A percentile compares a stretch with the other conserved stretches of the same genome.
phyloP scores from a whole-genome alignment of 1,284 basidiomycete species.

The Leccinum pachyderme region DNA sequence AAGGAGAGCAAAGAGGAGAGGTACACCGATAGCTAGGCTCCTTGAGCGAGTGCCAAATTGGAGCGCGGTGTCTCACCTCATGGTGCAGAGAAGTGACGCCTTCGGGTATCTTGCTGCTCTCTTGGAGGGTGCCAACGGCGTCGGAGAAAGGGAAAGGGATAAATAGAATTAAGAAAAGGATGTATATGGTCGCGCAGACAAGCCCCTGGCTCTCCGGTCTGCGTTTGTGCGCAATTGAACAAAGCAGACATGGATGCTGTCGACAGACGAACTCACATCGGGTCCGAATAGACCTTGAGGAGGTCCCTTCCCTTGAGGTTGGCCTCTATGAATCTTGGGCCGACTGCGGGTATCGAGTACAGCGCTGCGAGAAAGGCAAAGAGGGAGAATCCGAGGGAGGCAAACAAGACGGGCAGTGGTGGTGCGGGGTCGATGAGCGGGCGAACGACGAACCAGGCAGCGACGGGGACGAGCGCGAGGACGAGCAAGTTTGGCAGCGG shows the following conservation, averaged over 20 bases:
- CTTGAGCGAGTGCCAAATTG: neutral
- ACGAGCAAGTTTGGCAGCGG: constrained; percentile 54
- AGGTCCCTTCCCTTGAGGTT: constrained; percentile 80
- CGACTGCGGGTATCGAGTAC: constrained; percentile 73
- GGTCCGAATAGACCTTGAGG: constrained; percentile 69
- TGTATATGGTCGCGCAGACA: constrained; percentile 87
- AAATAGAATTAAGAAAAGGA: constrained; percentile 81
- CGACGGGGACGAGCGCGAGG: constrained; percentile 59
- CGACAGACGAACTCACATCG: constrained; percentile 58
- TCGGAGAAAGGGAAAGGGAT: constrained; percentile 88
- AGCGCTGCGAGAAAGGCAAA: constrained; percentile 74
- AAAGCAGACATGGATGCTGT: neutral
- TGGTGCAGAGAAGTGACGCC: constrained; percentile 87
- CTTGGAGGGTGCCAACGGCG: constrained; percentile 52
- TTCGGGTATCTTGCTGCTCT: constrained; percentile 38
- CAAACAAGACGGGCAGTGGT: constrained; percentile 65
- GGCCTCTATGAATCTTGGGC: constrained; percentile 71
- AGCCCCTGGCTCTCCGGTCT: constrained; percentile 95
- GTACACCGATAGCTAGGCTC: constrained; percentile 78
- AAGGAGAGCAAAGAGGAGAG: constrained; percentile 90
- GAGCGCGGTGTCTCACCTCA: constrained; percentile 54
- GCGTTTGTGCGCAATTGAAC: constrained; percentile 6
- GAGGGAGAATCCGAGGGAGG: constrained; percentile 77
- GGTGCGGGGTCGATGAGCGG: constrained; percentile 68
- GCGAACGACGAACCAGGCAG: constrained; percentile 65